phyloP scores from a whole-genome alignment of 805 yeast species.

The Blastobotrys terrestris region DNA sequence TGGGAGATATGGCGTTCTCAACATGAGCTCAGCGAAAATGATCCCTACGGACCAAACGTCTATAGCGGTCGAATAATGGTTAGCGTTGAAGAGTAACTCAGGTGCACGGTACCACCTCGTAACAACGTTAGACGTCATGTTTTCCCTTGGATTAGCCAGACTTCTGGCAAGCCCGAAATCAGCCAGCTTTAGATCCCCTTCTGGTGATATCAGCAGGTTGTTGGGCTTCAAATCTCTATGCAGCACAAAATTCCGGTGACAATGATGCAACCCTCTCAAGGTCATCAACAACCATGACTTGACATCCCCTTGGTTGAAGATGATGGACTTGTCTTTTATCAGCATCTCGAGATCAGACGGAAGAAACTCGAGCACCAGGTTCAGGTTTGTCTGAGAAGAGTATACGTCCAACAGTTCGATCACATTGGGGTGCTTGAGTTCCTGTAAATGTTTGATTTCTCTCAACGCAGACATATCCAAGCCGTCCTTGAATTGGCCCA shows the following conservation, averaged over 20 bases:
- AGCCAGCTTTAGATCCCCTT: conserved; percentile 85
- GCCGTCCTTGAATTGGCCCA: conserved; percentile 92
- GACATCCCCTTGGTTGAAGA: conserved; percentile 80
- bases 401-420: conserved; percentile 88
- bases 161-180: conserved; percentile 96
- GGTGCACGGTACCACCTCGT: conserved; percentile 99
- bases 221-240: conserved; percentile 94
- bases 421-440: conserved; percentile 68
- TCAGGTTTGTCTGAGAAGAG: conserved; percentile 56
- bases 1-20: conserved; percentile 90
- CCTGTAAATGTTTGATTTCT: conserved; percentile 84
- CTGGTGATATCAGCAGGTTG: conserved; percentile 78
- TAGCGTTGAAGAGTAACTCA: conserved; percentile 80
- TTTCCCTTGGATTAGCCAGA: conserved; percentile 50
- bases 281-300: conserved; percentile 95
- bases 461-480: conserved; percentile 96
- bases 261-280: conserved; percentile 87
- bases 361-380: conserved; percentile 84
- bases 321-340: conserved; percentile 68
- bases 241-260: conserved; percentile 83
- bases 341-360: conserved; percentile 89
- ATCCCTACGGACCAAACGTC: conserved; percentile 97
- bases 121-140: conserved; percentile 87
- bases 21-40: conserved; percentile 93
- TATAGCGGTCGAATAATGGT: conserved; percentile 81